Evolutionary conservation across 805 yeast genomes (phyloP).

Genomic region (Teunomyces kruisii): DNA sequence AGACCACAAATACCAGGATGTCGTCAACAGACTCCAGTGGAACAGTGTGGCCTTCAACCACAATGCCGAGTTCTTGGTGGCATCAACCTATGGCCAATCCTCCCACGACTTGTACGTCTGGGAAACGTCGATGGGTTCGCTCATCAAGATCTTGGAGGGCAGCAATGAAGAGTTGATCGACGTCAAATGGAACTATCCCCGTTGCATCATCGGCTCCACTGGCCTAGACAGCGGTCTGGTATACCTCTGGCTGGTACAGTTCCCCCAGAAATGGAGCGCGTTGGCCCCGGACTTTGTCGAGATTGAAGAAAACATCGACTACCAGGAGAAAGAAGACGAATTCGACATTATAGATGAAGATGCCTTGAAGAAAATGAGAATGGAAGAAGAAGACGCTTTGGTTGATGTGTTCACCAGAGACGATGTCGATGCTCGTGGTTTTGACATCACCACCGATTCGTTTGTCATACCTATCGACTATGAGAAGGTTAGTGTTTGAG

Average conservation of each 20-base stretch:
- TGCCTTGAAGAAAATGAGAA: conserved; percentile 56
- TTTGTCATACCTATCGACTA: conserved; percentile 61
- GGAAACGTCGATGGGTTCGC: conserved; percentile 88
- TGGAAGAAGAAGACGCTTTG: conserved; percentile 61
- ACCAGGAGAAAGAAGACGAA: conserved; percentile 87
- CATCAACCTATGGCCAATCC: conserved; percentile 78
- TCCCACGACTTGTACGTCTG: conserved; percentile 89
- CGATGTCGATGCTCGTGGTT: conserved; percentile 69
- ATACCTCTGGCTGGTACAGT: conserved; percentile 76
- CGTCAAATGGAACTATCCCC: conserved; percentile 80
- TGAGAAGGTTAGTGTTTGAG: conserved; percentile 12
- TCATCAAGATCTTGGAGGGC: conserved; percentile 86
- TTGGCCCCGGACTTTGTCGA: conserved; percentile 95
- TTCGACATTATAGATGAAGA: conserved; percentile 78
- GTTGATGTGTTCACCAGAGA: conserved; percentile 70
- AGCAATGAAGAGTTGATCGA: conserved; percentile 84
- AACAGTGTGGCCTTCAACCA: conserved; percentile 74
- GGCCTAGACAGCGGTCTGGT: conserved; percentile 84
- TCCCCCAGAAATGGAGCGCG: conserved; percentile 95
- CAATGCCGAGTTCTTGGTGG: conserved; percentile 79
- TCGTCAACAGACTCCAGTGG: conserved; percentile 87
- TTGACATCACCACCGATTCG: conserved; percentile 47
- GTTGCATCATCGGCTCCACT: conserved; percentile 75
- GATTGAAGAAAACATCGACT: conserved; percentile 86
- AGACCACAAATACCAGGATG: conserved; percentile 85